Evolutionary conservation across 768 basidiomycete species (phyloP), one percentile per base, ranked within the genome.

Genomic region (Dioszegia aurantiaca): DNA sequence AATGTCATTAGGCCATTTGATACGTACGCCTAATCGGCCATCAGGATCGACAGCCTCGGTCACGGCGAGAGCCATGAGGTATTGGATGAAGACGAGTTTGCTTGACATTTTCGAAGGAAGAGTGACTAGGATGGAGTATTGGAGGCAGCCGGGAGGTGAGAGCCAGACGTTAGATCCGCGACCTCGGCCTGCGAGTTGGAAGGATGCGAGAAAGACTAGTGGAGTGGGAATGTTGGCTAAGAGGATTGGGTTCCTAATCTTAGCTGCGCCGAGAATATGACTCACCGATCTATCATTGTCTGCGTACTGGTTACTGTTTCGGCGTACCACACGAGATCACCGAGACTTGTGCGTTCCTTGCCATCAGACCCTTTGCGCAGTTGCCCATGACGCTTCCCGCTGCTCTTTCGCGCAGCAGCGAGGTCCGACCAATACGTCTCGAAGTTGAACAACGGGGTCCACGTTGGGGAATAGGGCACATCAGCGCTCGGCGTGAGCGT

Each of bases 1-100:
- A 3, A 99, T 79, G 67, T 98, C 95, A 69, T 98, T 98, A 19
- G 94, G 95, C 95, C 95, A 98, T 75, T 97, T 98, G 24, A 98
- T 79, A 39, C 85, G 81, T 11, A 95, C 83, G 14, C 80, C 80
- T 2, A 83, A 77, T 12, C 83, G 85, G 49, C 78, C 80, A 51
- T 77, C 77, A 1, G 85, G 82, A 47, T 86, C 82, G 64, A 89
- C 89, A 0, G 87, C 91, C 64, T 92, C 87, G 17, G 86, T 84
- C n/a, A 97, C 86, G 1, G 92, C 91, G 39, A 98, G 79, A 0
- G 87, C 87, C 61, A 88, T 88, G 3, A 99, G 82, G 74, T 99
- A 98, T 70, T 99, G 95, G 10, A 93, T 77, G 72, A 98, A 95
- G 24, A 98, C 91, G 36, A 98, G 81, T 21, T 80, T 78, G 0